A percentile compares a stretch with the other conserved stretches of the same genome.
Conservation (phyloP, 2,329 filamentous ascomycete genomes). For the Aspergillus uvarum region DNA sequence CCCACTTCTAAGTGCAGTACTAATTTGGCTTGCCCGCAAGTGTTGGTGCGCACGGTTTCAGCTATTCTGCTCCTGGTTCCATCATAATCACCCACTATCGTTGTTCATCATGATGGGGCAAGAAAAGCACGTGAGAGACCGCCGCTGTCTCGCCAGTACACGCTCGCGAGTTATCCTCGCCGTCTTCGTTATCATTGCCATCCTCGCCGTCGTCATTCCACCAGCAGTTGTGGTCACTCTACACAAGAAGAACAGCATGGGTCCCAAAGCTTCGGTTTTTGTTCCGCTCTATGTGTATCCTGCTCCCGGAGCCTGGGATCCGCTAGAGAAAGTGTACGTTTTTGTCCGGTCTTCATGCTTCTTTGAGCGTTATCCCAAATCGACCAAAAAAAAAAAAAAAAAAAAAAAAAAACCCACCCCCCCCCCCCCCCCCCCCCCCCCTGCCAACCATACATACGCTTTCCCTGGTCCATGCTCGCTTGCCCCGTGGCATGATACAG, state of each 20-base stretch:
- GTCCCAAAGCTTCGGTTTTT: constrained; percentile 44
- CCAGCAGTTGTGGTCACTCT: constrained; percentile 36
- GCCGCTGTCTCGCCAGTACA: constrained; percentile 28
- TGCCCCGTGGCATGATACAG: constrained; percentile 16
- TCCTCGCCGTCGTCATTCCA: constrained; percentile 34
- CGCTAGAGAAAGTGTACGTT: constrained; percentile 46
- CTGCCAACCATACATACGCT: constrained; percentile 9
- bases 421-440: constrained; percentile 4
- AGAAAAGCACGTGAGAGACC: constrained; percentile 36
- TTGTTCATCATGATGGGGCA: constrained; percentile 19
- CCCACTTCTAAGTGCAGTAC: constrained; percentile 16
- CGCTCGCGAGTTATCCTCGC: constrained; percentile 31
- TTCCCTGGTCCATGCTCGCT: constrained; percentile 16
- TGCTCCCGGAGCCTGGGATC: constrained; percentile 47
- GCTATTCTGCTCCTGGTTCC: constrained; percentile 12
- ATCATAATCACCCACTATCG: constrained; percentile 8
- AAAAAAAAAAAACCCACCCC: no score
- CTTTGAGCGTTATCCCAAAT: neutral
- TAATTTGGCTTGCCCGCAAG: constrained; percentile 11
- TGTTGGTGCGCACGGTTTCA: constrained; percentile 16
- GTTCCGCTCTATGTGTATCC: constrained; percentile 54
- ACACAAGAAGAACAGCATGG: constrained; percentile 35
- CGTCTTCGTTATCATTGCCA: constrained; percentile 28
- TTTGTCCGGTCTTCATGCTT: constrained; percentile 12
- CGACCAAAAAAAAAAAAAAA: no score